phyloP scores from a whole-genome alignment of 495 filamentous ascomycete genomes.

The Podospora pseudoanserina region DNA sequence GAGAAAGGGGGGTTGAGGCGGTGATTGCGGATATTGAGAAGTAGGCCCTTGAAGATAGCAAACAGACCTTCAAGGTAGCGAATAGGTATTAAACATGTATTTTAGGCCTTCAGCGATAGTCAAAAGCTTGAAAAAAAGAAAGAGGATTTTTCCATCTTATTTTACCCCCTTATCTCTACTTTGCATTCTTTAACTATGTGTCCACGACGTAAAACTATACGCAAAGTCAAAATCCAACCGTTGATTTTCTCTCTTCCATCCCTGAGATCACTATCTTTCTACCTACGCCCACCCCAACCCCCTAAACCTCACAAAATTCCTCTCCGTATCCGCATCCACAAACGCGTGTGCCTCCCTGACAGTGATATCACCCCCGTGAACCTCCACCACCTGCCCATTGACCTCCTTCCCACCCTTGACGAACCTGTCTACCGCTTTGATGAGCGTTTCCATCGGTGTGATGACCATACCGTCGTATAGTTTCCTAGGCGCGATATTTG shows the following conservation, averaged over 20 bases:
- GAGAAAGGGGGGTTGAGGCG: background rate
- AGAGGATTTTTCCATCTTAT: too few relatives aligned
- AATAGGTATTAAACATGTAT: too few relatives aligned
- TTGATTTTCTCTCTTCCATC: too few relatives aligned
- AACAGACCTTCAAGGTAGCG: too few relatives aligned
- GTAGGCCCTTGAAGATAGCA: too few relatives aligned
- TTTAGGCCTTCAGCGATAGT: too few relatives aligned
- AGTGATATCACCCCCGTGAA: slow-evolving; percentile 53
- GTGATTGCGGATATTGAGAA: background rate
- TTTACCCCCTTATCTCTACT: too few relatives aligned
- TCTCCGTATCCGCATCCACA: slow-evolving; percentile 49
- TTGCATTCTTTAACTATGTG: too few relatives aligned
- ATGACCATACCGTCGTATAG: slow-evolving; percentile 51
- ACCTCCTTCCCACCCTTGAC: slow-evolving; percentile 35
- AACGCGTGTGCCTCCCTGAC: slow-evolving; percentile 46
- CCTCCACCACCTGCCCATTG: slow-evolving; percentile 49
- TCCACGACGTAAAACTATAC: too few relatives aligned
- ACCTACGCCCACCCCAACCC: slow-evolving; percentile 38
- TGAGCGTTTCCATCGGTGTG: slow-evolving; percentile 51
- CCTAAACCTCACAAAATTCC: slow-evolving; percentile 51
- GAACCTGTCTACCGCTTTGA: slow-evolving; percentile 45
- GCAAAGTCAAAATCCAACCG: too few relatives aligned
- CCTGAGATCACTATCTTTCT: too few relatives aligned
- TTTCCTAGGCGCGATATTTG: slow-evolving; percentile 44
- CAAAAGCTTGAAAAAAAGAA: too few relatives aligned